A percentile compares a stretch with the other conserved stretches of the same genome.
phyloP scores from a whole-genome alignment of 2,329 filamentous ascomycete species.

The Aspergillus tubingensis region DNA sequence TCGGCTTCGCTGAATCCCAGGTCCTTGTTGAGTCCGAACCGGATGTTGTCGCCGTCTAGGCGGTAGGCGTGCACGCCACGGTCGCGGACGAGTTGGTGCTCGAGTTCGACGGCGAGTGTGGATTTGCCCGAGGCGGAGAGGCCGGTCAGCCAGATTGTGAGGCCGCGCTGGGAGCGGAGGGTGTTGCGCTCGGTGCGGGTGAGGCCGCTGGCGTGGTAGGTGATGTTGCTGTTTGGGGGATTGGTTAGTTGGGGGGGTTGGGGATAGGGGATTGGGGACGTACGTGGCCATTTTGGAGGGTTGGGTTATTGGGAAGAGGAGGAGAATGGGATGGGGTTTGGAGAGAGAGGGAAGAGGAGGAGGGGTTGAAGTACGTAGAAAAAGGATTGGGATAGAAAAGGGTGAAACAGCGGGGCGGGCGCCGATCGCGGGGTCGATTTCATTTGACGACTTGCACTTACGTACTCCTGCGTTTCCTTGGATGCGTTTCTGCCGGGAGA shows the following conservation, averaged over 20 bases:
- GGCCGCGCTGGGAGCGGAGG: constrained; percentile 76
- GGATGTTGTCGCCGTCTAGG: constrained; percentile 96
- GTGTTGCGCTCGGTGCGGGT: constrained; percentile 44
- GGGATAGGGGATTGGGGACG: constrained; percentile 15
- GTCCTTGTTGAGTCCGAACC: constrained; percentile 97
- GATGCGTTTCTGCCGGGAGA: neutral
- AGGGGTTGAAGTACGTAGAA: constrained; percentile 11
- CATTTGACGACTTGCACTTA: neutral
- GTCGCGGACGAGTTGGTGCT: constrained; percentile 79
- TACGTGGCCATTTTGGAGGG: constrained; percentile 41
- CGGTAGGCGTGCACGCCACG: constrained; percentile 85
- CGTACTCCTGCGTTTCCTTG: neutral
- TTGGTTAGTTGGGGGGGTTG: constrained; percentile 10
- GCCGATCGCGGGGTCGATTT: constrained; percentile 28
- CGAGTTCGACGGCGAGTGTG: constrained; percentile 91
- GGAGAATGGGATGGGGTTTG: neutral
- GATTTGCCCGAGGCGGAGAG: constrained; percentile 96
- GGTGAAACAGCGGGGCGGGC: constrained; percentile 20
- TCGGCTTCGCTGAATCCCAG: constrained; percentile 91
- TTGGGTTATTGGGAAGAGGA: neutral
- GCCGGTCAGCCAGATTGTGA: constrained; percentile 97
- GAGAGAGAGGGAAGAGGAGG: neutral
- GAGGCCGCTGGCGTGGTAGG: constrained; percentile 47
- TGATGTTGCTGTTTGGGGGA: constrained; percentile 44
- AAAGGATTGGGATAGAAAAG: neutral